Evolutionary conservation across 2,329 filamentous ascomycete species (phyloP).

Genomic region (Arthroderma sp.): DNA sequence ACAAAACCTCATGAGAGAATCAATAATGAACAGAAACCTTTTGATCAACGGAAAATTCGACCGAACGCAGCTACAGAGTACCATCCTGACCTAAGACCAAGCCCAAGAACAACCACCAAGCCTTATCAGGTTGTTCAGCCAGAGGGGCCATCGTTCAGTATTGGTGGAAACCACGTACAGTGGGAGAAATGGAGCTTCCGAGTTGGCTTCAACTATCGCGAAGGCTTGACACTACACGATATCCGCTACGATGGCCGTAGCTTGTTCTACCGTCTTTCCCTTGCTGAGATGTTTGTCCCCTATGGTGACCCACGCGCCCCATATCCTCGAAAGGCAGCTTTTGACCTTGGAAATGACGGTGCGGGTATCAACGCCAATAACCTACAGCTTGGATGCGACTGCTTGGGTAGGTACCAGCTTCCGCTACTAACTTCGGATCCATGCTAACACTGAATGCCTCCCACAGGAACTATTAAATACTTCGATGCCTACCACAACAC

Average conservation of each 20-base stretch:
- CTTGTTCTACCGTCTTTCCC: slow-evolving; percentile 52
- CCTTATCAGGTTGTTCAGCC: slow-evolving; percentile 61
- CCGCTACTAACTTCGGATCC: not conserved
- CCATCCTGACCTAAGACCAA: slow-evolving; percentile 7
- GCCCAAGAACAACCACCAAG: slow-evolving; percentile 35
- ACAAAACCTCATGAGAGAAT: slow-evolving; percentile 29
- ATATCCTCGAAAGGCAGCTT: slow-evolving; percentile 57
- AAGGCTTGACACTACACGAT: slow-evolving; percentile 59
- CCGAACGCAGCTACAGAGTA: slow-evolving; percentile 19
- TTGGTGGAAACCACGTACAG: slow-evolving; percentile 32
- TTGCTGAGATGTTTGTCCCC: slow-evolving; percentile 58
- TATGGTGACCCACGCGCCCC: slow-evolving; percentile 54
- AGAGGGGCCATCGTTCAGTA: slow-evolving; percentile 52
- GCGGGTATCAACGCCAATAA: slow-evolving; percentile 56
- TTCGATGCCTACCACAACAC: slow-evolving; percentile 45
- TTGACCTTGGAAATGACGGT: slow-evolving; percentile 59
- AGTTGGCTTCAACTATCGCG: slow-evolving; percentile 44
- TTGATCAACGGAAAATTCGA: slow-evolving; percentile 29
- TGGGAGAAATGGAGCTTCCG: slow-evolving; percentile 61
- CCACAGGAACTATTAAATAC: slow-evolving; percentile 48
- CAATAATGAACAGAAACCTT: slow-evolving; percentile 22
- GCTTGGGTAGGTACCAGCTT: not conserved
- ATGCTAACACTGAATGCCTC: not conserved
- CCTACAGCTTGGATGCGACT: slow-evolving; percentile 41
- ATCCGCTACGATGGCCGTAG: slow-evolving; percentile 53